Evolutionary conservation across 129 eudicot genomes (phyloP).

Genomic region (Centrapalus pauciflorus): DNA sequence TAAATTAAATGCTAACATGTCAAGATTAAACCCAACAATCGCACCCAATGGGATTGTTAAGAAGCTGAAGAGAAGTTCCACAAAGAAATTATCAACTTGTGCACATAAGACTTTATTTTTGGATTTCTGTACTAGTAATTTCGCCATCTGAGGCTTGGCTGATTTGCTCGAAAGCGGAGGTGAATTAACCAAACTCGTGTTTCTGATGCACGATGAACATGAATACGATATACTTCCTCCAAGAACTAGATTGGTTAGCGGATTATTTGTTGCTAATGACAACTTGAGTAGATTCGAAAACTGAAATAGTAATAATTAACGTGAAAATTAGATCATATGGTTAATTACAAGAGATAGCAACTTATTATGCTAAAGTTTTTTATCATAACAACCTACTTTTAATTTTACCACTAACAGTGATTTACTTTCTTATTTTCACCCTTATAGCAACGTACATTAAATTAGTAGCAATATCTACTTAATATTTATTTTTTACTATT

Average conservation of each 20-base stretch:
- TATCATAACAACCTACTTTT: too few relatives aligned
- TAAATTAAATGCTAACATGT: too few relatives aligned
- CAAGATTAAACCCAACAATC: too few relatives aligned
- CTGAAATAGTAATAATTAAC: conserved; percentile 5
- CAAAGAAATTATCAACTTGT: conserved; percentile 13
- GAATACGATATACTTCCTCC: not conserved
- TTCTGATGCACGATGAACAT: not conserved
- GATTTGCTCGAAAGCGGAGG: not conserved
- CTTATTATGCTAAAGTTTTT: too few relatives aligned
- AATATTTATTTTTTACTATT: too few relatives aligned
- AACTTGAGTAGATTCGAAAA: not conserved
- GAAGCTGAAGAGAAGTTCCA: conserved; percentile 23
- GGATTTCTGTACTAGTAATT: conserved; percentile 12
- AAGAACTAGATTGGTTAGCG: not conserved
- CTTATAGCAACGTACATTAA: too few relatives aligned
- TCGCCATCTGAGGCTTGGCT: not conserved
- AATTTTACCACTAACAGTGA: too few relatives aligned
- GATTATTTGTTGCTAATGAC: not conserved
- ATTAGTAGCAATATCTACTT: too few relatives aligned
- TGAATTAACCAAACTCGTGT: not conserved
- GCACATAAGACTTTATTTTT: conserved; percentile 7
- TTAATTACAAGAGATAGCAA: too few relatives aligned
- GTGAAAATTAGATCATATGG: too few relatives aligned
- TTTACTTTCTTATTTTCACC: too few relatives aligned
- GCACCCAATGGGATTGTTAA: conserved; percentile 23